Conservation (phyloP, 2,329 filamentous ascomycete genomes). For the Hymenoscyphus fraxineus region DNA sequence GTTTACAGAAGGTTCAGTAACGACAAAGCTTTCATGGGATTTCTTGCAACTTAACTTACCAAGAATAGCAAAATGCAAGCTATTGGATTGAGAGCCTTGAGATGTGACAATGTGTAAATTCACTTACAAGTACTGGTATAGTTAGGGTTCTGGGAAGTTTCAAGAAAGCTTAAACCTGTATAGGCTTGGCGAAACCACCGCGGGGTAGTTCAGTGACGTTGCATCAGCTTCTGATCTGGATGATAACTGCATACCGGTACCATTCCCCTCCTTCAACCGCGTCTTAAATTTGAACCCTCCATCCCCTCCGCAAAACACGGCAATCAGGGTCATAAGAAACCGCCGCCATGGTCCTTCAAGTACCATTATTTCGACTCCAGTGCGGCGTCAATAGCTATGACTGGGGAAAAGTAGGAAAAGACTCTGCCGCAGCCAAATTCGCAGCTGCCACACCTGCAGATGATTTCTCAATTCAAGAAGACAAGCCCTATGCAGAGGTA, state of each 20-base stretch:
- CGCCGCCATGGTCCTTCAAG: conserved; percentile 26
- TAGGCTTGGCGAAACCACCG: background rate
- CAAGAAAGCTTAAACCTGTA: background rate
- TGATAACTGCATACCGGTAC: background rate
- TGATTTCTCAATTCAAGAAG: conserved; percentile 72
- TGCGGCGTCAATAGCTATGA: conserved; percentile 98
- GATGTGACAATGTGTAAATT: no score
- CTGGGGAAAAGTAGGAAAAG: conserved; percentile 90
- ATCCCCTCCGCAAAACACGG: background rate
- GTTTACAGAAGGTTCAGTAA: no score
- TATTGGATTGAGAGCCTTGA: no score
- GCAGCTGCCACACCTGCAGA: conserved; percentile 77
- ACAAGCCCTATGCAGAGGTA: conserved; percentile 90
- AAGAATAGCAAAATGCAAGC: no score
- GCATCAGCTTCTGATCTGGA: background rate
- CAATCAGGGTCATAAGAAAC: background rate
- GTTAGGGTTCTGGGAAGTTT: background rate
- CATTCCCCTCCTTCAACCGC: background rate
- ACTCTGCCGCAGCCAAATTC: conserved; percentile 85
- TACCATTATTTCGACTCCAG: conserved; percentile 80
- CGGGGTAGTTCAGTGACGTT: conserved; percentile 3
- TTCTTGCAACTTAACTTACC: no score
- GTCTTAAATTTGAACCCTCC: background rate
- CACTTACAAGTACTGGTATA: background rate
- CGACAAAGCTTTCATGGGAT: no score